A percentile compares a stretch with the other conserved stretches of the same genome.
These are phyloP conservation scores for Trichophyton equinum DNA, from an alignment of 2,329 filamentous ascomycete genomes.

Conservation along the genomic window DNA sequence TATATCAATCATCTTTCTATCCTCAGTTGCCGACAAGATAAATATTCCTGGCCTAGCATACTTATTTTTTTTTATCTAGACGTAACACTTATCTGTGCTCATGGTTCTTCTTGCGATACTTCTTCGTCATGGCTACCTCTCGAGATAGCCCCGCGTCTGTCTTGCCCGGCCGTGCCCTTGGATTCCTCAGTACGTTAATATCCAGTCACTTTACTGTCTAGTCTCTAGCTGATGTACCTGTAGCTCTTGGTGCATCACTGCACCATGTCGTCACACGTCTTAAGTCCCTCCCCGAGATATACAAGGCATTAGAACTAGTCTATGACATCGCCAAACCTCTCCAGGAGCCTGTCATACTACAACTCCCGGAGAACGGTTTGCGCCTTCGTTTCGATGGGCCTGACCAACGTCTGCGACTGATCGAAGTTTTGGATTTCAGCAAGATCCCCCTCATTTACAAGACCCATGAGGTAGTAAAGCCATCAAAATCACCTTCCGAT, in stretches of 20 bases:
- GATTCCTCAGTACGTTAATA: conserved; percentile 43
- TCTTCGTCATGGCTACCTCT: conserved; percentile 24
- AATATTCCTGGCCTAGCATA: not conserved
- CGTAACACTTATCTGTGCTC: not conserved
- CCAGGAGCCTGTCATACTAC: conserved; percentile 58
- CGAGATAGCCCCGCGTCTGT: conserved; percentile 43
- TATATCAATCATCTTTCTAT: not conserved
- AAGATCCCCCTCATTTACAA: conserved; percentile 77
- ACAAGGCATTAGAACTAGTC: conserved; percentile 68
- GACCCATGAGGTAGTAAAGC: conserved; percentile 62
- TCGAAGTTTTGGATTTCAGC: conserved; percentile 83
- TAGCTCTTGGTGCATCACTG: conserved; percentile 79
- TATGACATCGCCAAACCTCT: conserved; percentile 69
- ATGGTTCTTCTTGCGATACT: not conserved
- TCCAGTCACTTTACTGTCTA: not conserved
- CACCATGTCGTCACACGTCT: conserved; percentile 79
- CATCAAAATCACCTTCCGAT: conserved; percentile 24
- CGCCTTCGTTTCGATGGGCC: conserved; percentile 86
- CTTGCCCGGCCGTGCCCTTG: conserved; percentile 52
- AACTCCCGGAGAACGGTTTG: conserved; percentile 72
- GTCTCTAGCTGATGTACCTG: conserved; percentile 6
- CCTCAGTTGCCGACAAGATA: not conserved
- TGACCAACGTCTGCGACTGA: conserved; percentile 78
- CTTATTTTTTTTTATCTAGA: not conserved
- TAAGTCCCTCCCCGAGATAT: conserved; percentile 73